Evolutionary conservation across 257 asterid genomes (phyloP), one percentile per base, ranked within the genome.

Genomic region (Jaltomata sinuosa): DNA sequence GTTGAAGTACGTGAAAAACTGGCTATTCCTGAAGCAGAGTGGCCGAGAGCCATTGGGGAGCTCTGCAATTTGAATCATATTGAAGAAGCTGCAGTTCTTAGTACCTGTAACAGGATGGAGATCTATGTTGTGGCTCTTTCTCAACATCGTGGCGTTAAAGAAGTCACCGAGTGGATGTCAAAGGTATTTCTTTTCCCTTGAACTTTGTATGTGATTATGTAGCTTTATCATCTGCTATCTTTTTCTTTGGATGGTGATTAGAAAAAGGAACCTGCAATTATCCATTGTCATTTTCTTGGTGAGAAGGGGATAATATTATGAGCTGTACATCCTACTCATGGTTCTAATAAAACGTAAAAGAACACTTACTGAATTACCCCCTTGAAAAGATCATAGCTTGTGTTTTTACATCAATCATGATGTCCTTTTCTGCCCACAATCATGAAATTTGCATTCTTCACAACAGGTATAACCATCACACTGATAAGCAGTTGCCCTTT

Each of bases 111-210:
- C 90, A 83, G 99, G 86, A 94, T 95, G 99, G 99, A 95, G 82
- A 93, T 95, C 59, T 95, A 95, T 80, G 96, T 95, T 11, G 94
- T 95, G 3, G 99, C 98, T 55, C 99, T 95, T 87, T 95, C 99
- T 77, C 92, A 93, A 83, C 97, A 95, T 80, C 97, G 98, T 5
- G 99, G 99, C 11, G 93, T 95, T 84, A 95, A 95, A 89, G 99
- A 95, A 90, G 99, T 95, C 16, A 95, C 99, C 3, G 99, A 95
- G 18, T 95, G 98, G 98, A 95, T 95, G 98, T 94, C 98, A 54
- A 95, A 95, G 98, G 99, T 95, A 86, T 59, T 62, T 27, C 36
- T 16, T 76, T 53, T 18, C 80, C 68, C 34, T 50, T 55, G 71
- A 83, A 78, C 57, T 25, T 3, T 16, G 31, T 57, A 50, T 54